phyloP scores from a whole-genome alignment of 1,284 basidiomycete genomes.

The Hymenochaete sp. region DNA sequence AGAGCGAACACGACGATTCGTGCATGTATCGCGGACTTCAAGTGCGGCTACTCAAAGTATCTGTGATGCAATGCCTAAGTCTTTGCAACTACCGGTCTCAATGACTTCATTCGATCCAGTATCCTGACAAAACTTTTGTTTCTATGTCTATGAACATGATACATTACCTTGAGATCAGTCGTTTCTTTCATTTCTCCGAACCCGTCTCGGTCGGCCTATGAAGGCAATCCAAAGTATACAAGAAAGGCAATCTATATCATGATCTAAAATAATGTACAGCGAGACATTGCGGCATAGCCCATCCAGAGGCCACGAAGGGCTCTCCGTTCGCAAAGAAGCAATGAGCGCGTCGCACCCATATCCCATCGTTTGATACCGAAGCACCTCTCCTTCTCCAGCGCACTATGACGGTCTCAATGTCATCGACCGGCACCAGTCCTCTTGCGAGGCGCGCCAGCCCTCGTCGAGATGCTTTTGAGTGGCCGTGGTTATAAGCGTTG shows the following conservation, averaged over 20 bases:
- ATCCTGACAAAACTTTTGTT: no score
- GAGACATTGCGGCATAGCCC: slow-evolving; percentile 77
- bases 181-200: no score
- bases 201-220: no score
- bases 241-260: neutral
- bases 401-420: slow-evolving; percentile 75
- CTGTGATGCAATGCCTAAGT: no score
- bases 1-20: no score
- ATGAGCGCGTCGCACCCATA: slow-evolving; percentile 74
- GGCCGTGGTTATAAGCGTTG: slow-evolving; percentile 61
- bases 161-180: neutral
- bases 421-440: slow-evolving; percentile 70
- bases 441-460: slow-evolving; percentile 53
- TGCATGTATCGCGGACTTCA: no score
- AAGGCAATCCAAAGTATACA: slow-evolving; percentile 7
- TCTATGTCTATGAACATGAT: neutral
- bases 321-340: slow-evolving; percentile 33
- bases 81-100: no score
- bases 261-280: slow-evolving; percentile 51
- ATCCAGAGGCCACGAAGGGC: slow-evolving; percentile 58
- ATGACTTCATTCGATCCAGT: no score
- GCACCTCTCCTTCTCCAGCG: slow-evolving; percentile 58
- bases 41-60: no score
- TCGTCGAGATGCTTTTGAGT: slow-evolving; percentile 82
- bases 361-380: slow-evolving; percentile 46